phyloP scores from a whole-genome alignment of 148 eudicot genomes.

The Linanthus parryae region DNA sequence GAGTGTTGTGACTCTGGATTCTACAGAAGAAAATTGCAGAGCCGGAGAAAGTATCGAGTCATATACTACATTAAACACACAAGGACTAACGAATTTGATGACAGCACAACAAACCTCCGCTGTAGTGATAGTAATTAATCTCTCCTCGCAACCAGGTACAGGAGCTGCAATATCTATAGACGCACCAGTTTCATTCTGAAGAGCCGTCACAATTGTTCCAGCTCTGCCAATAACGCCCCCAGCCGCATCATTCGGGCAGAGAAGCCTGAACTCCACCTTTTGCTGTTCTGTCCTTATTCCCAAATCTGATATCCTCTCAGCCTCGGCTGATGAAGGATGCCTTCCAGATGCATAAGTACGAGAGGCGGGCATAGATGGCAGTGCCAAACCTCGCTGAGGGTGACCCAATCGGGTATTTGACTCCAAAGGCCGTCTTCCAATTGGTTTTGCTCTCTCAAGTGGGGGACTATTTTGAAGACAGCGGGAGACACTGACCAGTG shows the following conservation, averaged over 20 bases:
- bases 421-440: conserved; percentile 2
- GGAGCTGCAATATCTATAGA: conserved; percentile 38
- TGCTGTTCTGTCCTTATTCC: conserved; percentile 4
- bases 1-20: conserved; percentile 44
- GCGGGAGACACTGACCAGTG: conserved; percentile 1
- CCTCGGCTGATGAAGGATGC: conserved; percentile 6
- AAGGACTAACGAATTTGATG: conserved; percentile 1
- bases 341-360: conserved; percentile 5
- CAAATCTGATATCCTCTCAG: not conserved
- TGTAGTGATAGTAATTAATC: conserved; percentile 59
- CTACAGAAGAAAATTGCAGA: conserved; percentile 32
- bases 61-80: not conserved
- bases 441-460: not conserved
- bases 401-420: too few relatives aligned
- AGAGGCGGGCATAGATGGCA: too few relatives aligned
- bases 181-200: conserved; percentile 72
- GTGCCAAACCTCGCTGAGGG: too few relatives aligned
- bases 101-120: conserved; percentile 43
- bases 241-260: conserved; percentile 49
- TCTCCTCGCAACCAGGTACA: conserved; percentile 48
- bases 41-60: conserved; percentile 6
- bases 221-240: conserved; percentile 79
- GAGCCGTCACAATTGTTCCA: conserved; percentile 54
- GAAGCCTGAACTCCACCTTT: conserved; percentile 45
- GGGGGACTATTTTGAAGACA: conserved; percentile 8